Percentiles rank a stretch among this genome's conserved stretches.
phyloP scores from a whole-genome alignment of 257 asterid species.

The Solanum chilense region DNA sequence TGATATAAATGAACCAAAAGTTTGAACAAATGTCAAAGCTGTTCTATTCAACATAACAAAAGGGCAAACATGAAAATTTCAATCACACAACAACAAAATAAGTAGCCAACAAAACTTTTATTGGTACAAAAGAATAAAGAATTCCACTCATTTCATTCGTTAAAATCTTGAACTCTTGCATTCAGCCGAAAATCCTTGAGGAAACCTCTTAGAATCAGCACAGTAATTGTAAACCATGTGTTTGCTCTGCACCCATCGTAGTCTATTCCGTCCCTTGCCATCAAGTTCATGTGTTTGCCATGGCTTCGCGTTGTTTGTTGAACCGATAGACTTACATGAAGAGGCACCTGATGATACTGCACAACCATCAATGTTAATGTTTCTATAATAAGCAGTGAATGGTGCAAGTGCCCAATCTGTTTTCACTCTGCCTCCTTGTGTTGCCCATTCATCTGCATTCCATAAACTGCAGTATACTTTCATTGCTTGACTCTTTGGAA shows the following conservation, averaged over 20 bases:
- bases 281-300: slow-evolving; percentile 12
- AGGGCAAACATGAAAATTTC: background rate
- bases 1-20: background rate
- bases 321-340: background rate
- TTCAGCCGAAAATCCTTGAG: slow-evolving; percentile 1
- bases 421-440: slow-evolving; percentile 1
- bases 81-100: background rate
- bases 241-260: slow-evolving; percentile 7
- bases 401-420: background rate
- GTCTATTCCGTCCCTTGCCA: slow-evolving; percentile 6
- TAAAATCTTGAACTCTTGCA: slow-evolving; percentile 11
- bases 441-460: background rate
- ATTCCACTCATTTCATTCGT: background rate
- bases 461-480: background rate
- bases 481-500: background rate
- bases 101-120: background rate
- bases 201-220: slow-evolving; percentile 8
- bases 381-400: background rate
- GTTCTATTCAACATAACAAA: background rate
- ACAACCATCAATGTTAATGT: slow-evolving; percentile 2
- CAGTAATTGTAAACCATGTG: slow-evolving; percentile 14
- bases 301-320: background rate
- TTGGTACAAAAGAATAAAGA: slow-evolving; percentile 1
- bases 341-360: background rate
- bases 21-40: background rate